Conservation (phyloP, 179 eudicot species). For the Silene noctiflora region DNA sequence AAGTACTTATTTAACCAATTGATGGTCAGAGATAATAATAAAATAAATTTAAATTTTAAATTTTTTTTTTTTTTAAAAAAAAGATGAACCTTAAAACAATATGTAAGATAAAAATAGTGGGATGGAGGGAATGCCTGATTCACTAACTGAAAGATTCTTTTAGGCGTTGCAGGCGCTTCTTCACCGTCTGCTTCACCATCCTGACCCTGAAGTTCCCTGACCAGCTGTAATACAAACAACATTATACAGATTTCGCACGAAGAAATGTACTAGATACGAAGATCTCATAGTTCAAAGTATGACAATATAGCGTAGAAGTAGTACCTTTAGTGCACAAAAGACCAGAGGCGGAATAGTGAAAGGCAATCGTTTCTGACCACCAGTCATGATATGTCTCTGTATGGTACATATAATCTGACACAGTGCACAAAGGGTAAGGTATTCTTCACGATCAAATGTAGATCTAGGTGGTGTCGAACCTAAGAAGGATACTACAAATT, state of each 20-base stretch:
- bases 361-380: conserved; percentile 90
- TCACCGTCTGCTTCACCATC: conserved; percentile 75
- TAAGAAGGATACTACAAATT: conserved; percentile 5
- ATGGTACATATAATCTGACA: conserved; percentile 80
- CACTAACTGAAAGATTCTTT: conserved; percentile 75
- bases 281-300: conserved; percentile 2
- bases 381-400: conserved; percentile 73
- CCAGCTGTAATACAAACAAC: conserved; percentile 47
- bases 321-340: conserved; percentile 83
- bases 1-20: too few relatives aligned
- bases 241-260: neutral
- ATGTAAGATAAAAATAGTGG: neutral
- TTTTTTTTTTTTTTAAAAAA: too few relatives aligned
- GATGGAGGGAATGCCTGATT: conserved; percentile 55
- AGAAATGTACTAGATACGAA: neutral
- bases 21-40: neutral
- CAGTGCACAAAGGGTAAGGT: neutral
- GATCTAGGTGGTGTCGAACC: neutral
- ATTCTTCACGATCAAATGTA: neutral
- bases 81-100: neutral
- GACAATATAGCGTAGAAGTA: conserved; percentile 4
- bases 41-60: too few relatives aligned
- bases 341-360: conserved; percentile 88
- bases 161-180: conserved; percentile 80
- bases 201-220: conserved; percentile 71